Conservation (phyloP, 2,329 filamentous ascomycete genomes). For the Pseudogymnoascus sp. region DNA sequence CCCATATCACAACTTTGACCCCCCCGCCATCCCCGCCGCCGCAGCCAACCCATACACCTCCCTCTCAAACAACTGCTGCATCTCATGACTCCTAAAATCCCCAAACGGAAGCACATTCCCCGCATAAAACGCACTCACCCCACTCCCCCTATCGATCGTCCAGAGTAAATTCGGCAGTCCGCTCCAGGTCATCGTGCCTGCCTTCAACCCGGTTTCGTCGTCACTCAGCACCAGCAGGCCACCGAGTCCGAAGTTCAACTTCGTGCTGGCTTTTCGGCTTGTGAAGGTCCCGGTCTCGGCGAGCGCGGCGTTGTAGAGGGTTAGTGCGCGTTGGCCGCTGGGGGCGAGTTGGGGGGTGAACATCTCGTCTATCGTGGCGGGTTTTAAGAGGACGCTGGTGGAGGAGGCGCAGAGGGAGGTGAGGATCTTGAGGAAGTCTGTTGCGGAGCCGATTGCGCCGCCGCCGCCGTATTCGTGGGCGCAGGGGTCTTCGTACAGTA, state of each 20-base stretch:
- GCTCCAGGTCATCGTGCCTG: slow-evolving; percentile 37
- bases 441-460: slow-evolving; percentile 31
- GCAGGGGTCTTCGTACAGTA: slow-evolving; percentile 15
- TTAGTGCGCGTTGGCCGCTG: slow-evolving; percentile 17
- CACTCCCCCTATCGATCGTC: slow-evolving; percentile 35
- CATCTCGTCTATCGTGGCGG: slow-evolving; percentile 36
- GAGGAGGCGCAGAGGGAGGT: slow-evolving; percentile 36
- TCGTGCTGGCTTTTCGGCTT: slow-evolving; percentile 31
- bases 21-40: too few relatives aligned
- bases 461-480: slow-evolving; percentile 29
- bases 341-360: slow-evolving; percentile 43
- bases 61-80: slow-evolving; percentile 33
- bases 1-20: background rate
- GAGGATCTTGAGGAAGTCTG: slow-evolving; percentile 39
- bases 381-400: slow-evolving; percentile 31
- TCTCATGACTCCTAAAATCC: slow-evolving; percentile 30
- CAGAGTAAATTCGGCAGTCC: slow-evolving; percentile 42
- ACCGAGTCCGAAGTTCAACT: slow-evolving; percentile 34
- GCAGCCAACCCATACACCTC: slow-evolving; percentile 30
- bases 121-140: slow-evolving; percentile 36
- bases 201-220: slow-evolving; percentile 31
- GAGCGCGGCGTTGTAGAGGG: slow-evolving; percentile 24
- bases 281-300: slow-evolving; percentile 17
- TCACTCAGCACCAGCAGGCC: slow-evolving; percentile 37
- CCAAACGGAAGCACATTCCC: slow-evolving; percentile 38